phyloP scores from a whole-genome alignment of 1,284 basidiomycete genomes.

The Tetrapyrgos nigripes region DNA sequence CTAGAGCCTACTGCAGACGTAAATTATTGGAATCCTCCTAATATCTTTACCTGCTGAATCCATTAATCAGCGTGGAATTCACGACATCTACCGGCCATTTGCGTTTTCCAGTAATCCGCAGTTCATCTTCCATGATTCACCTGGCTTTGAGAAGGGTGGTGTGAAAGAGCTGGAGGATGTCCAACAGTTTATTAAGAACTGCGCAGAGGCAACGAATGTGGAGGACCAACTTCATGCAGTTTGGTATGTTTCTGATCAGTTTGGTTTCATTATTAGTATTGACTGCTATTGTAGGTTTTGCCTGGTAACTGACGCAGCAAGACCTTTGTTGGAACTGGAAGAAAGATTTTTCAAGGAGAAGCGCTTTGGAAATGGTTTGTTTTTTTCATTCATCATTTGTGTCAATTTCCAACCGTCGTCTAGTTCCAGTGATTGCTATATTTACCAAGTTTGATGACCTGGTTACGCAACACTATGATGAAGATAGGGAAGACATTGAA shows the following conservation, averaged over 20 bases:
- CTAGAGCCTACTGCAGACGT: no score
- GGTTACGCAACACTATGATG: constrained; percentile 13
- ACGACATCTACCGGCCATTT: constrained; percentile 25
- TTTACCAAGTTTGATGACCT: constrained; percentile 35
- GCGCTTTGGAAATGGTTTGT: not conserved
- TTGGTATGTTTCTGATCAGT: constrained; percentile 22
- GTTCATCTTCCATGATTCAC: constrained; percentile 35
- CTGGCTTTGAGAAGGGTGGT: constrained; percentile 29
- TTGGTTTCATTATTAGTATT: constrained; percentile 6
- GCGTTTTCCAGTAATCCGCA: constrained; percentile 25
- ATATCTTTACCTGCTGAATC: not conserved
- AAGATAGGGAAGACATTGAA: constrained; percentile 16
- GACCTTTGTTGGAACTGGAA: constrained; percentile 7
- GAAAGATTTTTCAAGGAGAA: constrained; percentile 12
- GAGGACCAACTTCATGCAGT: constrained; percentile 32
- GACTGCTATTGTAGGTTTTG: not conserved
- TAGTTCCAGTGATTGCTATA: constrained; percentile 33
- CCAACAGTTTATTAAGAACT: constrained; percentile 21
- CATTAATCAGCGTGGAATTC: constrained; percentile 24
- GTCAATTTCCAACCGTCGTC: not conserved
- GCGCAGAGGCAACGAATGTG: constrained; percentile 16
- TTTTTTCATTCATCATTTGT: not conserved
- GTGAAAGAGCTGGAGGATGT: constrained; percentile 24
- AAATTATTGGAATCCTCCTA: not conserved
- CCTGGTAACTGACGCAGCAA: constrained; percentile 6